Conservation (phyloP, 2,329 filamentous ascomycete species). For the Chalaropsis ovoidea region DNA sequence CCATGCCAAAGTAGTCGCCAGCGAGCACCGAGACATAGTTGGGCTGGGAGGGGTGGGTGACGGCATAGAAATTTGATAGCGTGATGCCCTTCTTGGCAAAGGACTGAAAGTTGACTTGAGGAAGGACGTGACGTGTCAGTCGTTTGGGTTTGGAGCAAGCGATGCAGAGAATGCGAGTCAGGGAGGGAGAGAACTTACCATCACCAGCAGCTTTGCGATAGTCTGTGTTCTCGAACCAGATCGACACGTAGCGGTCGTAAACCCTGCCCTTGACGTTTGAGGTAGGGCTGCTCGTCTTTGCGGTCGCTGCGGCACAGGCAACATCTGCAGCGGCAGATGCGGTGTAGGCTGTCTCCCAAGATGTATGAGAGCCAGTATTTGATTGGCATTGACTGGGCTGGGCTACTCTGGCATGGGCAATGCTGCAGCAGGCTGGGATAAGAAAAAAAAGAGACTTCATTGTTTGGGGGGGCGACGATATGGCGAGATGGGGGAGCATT, state of each 20-base stretch:
- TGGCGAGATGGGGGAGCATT: not conserved
- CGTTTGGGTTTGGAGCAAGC: conserved; percentile 26
- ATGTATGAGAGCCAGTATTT: conserved; percentile 25
- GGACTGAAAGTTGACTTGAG: conserved; percentile 29
- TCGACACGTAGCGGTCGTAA: conserved; percentile 61
- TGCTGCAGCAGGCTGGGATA: conserved; percentile 24
- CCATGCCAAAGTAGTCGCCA: conserved; percentile 64
- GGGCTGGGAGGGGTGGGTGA: conserved; percentile 64
- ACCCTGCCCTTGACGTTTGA: conserved; percentile 58
- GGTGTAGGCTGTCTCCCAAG: conserved; percentile 10
- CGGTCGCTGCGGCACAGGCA: conserved; percentile 34
- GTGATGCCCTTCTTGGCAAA: conserved; percentile 31
- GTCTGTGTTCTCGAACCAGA: conserved; percentile 71
- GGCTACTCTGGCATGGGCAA: not conserved
- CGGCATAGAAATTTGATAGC: conserved; percentile 40
- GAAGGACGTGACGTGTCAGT: not conserved
- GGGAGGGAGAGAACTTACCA: conserved; percentile 35
- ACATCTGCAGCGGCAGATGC: conserved; percentile 7
- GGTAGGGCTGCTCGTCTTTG: conserved; percentile 49
- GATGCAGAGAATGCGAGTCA: conserved; percentile 29
- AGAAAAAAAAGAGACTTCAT: not conserved
- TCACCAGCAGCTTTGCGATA: conserved; percentile 55
- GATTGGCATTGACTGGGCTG: not conserved
- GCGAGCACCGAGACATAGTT: conserved; percentile 62
- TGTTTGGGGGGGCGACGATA: not conserved